phyloP scores from a whole-genome alignment of 805 yeast genomes.

The Cyberlindnera americana region DNA sequence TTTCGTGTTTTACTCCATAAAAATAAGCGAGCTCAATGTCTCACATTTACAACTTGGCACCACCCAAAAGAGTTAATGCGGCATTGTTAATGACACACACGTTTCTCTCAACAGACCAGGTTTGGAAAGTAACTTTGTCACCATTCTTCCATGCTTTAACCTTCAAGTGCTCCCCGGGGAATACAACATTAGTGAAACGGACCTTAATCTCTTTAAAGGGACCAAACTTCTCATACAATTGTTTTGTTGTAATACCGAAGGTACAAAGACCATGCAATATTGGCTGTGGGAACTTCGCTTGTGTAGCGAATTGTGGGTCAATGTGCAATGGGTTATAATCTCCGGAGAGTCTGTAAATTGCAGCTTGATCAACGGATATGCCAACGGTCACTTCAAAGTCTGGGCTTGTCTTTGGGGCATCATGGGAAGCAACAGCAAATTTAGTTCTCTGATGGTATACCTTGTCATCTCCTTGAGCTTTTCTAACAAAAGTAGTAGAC shows the following conservation, averaged over 20 bases:
- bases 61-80: constrained; percentile 57
- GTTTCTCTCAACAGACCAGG: constrained; percentile 74
- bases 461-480: constrained; percentile 52
- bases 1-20: no score
- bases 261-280: constrained; percentile 91
- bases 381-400: constrained; percentile 58
- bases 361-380: constrained; percentile 74
- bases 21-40: no score
- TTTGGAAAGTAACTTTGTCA: constrained; percentile 64
- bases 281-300: constrained; percentile 81
- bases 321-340: constrained; percentile 95
- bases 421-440: constrained; percentile 62
- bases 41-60: constrained; percentile 14
- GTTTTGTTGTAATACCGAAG: constrained; percentile 78
- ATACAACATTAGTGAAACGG: constrained; percentile 86
- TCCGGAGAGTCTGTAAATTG: constrained; percentile 86
- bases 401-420: constrained; percentile 60
- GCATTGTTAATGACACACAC: constrained; percentile 81
- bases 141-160: constrained; percentile 84
- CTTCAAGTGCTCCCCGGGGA: constrained; percentile 87
- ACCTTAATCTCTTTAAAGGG: constrained; percentile 79
- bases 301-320: constrained; percentile 86
- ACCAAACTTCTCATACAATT: constrained; percentile 77
- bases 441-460: constrained; percentile 44
- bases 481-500: constrained; percentile 80